Evolutionary conservation across 2,329 filamentous ascomycete species (phyloP).

Genomic region (Arthrobotrys sinensis): DNA sequence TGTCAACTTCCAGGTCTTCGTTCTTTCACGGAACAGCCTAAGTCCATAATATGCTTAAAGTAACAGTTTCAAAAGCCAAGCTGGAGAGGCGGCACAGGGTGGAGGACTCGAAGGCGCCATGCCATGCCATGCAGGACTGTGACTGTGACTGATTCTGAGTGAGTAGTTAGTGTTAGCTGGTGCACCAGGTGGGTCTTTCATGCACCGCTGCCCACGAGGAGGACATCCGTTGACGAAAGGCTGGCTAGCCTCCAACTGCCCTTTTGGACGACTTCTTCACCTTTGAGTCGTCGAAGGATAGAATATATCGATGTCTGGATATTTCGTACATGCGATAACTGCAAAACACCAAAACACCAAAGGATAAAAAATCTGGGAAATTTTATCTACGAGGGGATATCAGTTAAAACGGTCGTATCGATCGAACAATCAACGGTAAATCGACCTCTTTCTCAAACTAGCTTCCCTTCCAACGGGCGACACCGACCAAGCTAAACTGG

Average conservation of each 20-base stretch:
- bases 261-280: constrained; percentile 1
- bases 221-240: constrained; percentile 11
- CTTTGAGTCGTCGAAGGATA: constrained; percentile 7
- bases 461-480: constrained; percentile 8
- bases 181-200: constrained; percentile 25
- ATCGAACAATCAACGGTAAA: constrained; percentile 42
- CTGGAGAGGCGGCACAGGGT: constrained; percentile 37
- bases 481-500: background rate
- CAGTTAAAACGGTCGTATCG: constrained; percentile 13
- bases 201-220: constrained; percentile 22
- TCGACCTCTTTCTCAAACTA: constrained; percentile 30
- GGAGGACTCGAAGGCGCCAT: constrained; percentile 14
- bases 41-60: background rate
- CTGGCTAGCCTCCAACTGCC: background rate
- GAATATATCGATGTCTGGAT: too few species aligned
- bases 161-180: background rate
- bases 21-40: constrained; percentile 15
- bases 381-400: background rate
- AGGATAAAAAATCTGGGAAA: too few species aligned
- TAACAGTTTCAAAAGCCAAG: constrained; percentile 8
- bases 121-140: constrained; percentile 29
- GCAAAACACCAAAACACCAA: too few species aligned
- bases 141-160: constrained; percentile 46
- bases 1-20: constrained; percentile 14
- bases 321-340: too few species aligned